Evolutionary conservation across 2,329 filamentous ascomycete genomes (phyloP).

Genomic region (Lasiodiplodia citricola): DNA sequence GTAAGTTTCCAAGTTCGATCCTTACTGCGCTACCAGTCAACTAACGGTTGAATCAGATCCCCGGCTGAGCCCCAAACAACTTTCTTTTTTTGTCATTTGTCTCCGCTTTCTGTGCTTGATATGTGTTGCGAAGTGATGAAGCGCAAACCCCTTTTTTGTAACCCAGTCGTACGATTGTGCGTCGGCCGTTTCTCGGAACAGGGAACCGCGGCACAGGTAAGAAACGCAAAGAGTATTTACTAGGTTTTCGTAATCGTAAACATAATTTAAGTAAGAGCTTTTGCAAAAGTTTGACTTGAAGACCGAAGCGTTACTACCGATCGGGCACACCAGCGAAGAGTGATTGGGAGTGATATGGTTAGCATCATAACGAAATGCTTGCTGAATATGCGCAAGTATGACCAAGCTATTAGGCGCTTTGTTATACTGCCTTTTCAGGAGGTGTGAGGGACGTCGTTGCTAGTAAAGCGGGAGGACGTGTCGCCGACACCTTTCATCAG

Average conservation of each 20-base stretch:
- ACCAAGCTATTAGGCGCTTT: no score
- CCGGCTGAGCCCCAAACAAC: neutral
- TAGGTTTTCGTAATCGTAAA: neutral
- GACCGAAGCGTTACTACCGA: neutral
- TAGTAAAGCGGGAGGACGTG: neutral
- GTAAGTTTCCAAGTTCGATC: conserved; percentile 5
- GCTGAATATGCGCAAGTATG: no score
- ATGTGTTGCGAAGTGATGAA: neutral
- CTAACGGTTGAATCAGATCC: neutral
- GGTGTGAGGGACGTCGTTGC: no score
- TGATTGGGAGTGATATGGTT: no score
- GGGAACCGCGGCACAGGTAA: neutral
- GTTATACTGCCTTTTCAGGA: no score
- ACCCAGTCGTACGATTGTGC: neutral
- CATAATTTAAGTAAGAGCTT: neutral
- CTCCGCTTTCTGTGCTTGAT: neutral
- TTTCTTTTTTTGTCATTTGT: neutral
- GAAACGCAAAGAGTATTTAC: neutral
- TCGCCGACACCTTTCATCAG: no score
- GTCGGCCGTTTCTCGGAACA: neutral
- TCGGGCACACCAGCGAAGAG: no score
- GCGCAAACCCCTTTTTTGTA: neutral
- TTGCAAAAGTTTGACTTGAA: neutral
- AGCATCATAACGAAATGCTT: no score
- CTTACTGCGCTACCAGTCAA: neutral